Percentiles rank a stretch among this genome's conserved stretches.
Evolutionary conservation across 495 filamentous ascomycete genomes (phyloP).

Genomic region (Xylaria scruposa): DNA sequence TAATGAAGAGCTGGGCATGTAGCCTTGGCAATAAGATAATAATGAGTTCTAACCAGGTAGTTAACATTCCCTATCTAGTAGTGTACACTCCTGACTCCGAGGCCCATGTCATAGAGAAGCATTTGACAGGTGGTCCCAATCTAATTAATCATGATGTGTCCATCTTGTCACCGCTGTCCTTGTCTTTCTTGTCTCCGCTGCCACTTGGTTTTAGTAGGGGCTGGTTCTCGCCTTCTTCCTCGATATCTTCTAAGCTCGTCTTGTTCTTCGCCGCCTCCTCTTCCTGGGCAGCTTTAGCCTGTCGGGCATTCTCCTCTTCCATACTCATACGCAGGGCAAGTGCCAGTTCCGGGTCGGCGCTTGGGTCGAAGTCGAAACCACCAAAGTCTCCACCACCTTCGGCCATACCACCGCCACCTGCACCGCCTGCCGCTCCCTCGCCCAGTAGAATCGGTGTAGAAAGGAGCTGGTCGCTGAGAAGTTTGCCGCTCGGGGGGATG

Average conservation of each 20-base stretch:
- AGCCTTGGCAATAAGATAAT: neutral
- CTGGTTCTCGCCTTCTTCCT: conserved; percentile 77
- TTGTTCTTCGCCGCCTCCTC: conserved; percentile 71
- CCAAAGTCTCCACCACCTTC: conserved; percentile 64
- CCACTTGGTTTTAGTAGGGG: conserved; percentile 73
- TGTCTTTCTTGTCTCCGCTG: conserved; percentile 64
- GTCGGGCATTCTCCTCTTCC: conserved; percentile 94
- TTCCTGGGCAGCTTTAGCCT: conserved; percentile 82
- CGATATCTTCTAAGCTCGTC: conserved; percentile 77
- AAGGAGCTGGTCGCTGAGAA: conserved; percentile 91
- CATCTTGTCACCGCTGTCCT: conserved; percentile 84
- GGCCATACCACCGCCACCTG: conserved; percentile 51
- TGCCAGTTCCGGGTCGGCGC: conserved; percentile 88
- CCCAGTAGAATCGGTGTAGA: conserved; percentile 88
- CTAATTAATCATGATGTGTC: conserved; percentile 67
- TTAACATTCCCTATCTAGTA: conserved; percentile 33
- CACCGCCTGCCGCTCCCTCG: conserved; percentile 62
- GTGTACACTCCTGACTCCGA: conserved; percentile 39
- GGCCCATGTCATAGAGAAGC: conserved; percentile 28
- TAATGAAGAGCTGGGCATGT: conserved; percentile 3
- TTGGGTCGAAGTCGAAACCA: conserved; percentile 78
- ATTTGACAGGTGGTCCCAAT: conserved; percentile 8
- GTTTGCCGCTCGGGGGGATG: conserved; percentile 86
- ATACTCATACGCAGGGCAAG: conserved; percentile 96
- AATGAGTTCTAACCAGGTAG: neutral